Base-by-base conservation (phyloP, 2,329 filamentous ascomycete species). In the Passalora sequoiae region DNA sequence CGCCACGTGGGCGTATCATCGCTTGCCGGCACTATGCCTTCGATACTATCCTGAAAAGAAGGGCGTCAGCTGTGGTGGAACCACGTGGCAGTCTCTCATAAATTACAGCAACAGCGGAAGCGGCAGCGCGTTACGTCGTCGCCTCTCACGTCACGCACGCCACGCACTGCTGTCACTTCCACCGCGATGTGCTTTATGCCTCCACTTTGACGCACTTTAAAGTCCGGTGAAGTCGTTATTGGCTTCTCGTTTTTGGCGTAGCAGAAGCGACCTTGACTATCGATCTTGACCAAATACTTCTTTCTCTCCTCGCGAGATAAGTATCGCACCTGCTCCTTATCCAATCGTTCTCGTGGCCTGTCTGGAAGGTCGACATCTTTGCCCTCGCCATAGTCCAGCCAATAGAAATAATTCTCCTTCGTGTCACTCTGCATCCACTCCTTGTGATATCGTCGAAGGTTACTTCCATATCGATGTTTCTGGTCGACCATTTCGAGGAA, bases 391-490 rank as follows among this genome's bases (percentile, higher is more conserved):
- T 84, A 74, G 61, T 96, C 89, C 1, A 95, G 72, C 89, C 89
- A 95, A 67, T 89, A 91, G 64, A 95, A 95, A 73, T 89, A 96
- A 60, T 92, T 94, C 62, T 95, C 84, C 4, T 80, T 77, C 0
- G 87, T 91, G 20, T 85, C 72, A 1, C 79, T 72, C 47, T 76
- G 78, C 63, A 88, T 88, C 89, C 89, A 96, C 52, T 85, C 80
- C 46, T 80, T 78, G 59, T 96, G 89, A 56, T 95, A 96, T 22
- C 78, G 76, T 22, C 85, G 75, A 38, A 95, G 66, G 54, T 92
- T 94, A 41, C 81, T 84, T 3, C 89, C 89, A 59, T 95, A 94
- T 3, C 89, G 79, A 61, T 96, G 89, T 64, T 94, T 89, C 35
- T 81, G 69, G 46, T 65, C 63, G 7, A 64, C 62, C 84, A 94